Conservation (phyloP, 2,329 filamentous ascomycete species). For the Neoscytalidium dimidiatum region DNA sequence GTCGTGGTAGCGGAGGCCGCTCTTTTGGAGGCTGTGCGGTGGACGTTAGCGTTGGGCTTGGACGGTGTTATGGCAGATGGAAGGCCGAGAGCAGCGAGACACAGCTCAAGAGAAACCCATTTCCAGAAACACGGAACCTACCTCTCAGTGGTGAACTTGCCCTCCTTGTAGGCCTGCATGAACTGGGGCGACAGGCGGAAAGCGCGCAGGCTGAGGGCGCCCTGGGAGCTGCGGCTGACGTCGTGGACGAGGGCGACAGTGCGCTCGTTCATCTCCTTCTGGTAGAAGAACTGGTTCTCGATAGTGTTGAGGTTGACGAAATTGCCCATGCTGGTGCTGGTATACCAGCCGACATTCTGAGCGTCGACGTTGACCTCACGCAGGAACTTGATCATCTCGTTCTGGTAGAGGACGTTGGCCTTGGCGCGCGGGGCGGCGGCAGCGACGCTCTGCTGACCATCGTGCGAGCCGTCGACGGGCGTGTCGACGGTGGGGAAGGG, state of each 20-base stretch:
- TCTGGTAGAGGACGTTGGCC: conserved; percentile 83
- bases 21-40: conserved; percentile 78
- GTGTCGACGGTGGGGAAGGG: conserved; percentile 85
- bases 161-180: conserved; percentile 91
- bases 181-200: conserved; percentile 88
- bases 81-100: too few species aligned
- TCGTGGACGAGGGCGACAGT: conserved; percentile 92
- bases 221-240: conserved; percentile 91
- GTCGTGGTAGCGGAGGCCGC: conserved; percentile 89
- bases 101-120: not conserved
- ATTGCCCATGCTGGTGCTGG: conserved; percentile 97
- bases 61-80: not conserved
- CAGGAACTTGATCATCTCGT: conserved; percentile 95
- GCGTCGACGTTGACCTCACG: conserved; percentile 98
- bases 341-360: conserved; percentile 98
- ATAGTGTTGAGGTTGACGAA: conserved; percentile 94
- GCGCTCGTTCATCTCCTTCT: conserved; percentile 84
- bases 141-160: conserved; percentile 96
- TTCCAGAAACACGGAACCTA: conserved; percentile 47
- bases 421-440: conserved; percentile 90
- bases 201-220: conserved; percentile 83
- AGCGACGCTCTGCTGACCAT: conserved; percentile 50
- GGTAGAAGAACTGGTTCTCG: conserved; percentile 97
- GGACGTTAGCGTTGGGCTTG: not conserved
- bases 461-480: conserved; percentile 51